phyloP scores from a whole-genome alignment of 2,329 filamentous ascomycete species.

The Fusarium pilosicola region DNA sequence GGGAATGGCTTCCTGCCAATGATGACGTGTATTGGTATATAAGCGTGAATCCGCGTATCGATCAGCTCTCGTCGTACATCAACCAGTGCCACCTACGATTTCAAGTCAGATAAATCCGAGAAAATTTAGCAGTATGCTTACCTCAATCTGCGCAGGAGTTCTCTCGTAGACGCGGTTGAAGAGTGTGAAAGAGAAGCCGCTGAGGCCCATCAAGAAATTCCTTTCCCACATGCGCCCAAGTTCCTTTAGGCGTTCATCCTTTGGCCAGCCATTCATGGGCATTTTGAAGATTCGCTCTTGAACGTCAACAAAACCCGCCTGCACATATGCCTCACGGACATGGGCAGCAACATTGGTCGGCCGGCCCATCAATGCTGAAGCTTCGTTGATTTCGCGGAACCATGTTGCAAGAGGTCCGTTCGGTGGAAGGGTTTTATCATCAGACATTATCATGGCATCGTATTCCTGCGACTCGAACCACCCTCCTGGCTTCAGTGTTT shows the following conservation, averaged over 20 bases:
- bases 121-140: conserved; percentile 38
- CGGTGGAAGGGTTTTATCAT: conserved; percentile 56
- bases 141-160: conserved; percentile 61
- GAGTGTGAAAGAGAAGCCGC: conserved; percentile 55
- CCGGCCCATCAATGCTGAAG: conserved; percentile 51
- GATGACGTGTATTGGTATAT: conserved; percentile 60
- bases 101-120: conserved; percentile 15
- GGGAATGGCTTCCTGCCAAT: conserved; percentile 61
- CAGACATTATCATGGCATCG: conserved; percentile 51
- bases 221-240: conserved; percentile 58
- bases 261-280: conserved; percentile 65
- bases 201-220: conserved; percentile 56
- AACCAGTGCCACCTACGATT: conserved; percentile 57
- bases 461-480: conserved; percentile 66
- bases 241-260: conserved; percentile 54
- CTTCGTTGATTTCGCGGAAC: conserved; percentile 53
- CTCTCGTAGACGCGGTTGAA: conserved; percentile 54
- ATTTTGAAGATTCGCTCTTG: conserved; percentile 63
- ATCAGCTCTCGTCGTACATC: conserved; percentile 60
- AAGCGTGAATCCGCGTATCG: conserved; percentile 59
- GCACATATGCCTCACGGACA: conserved; percentile 52
- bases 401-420: conserved; percentile 54
- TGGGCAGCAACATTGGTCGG: conserved; percentile 49
- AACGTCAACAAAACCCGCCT: conserved; percentile 66
- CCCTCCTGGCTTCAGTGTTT: conserved; percentile 61